These are phyloP conservation scores for Usnea hakonensis DNA, from an alignment of 495 filamentous ascomycete genomes.

Conservation along the genomic window DNA sequence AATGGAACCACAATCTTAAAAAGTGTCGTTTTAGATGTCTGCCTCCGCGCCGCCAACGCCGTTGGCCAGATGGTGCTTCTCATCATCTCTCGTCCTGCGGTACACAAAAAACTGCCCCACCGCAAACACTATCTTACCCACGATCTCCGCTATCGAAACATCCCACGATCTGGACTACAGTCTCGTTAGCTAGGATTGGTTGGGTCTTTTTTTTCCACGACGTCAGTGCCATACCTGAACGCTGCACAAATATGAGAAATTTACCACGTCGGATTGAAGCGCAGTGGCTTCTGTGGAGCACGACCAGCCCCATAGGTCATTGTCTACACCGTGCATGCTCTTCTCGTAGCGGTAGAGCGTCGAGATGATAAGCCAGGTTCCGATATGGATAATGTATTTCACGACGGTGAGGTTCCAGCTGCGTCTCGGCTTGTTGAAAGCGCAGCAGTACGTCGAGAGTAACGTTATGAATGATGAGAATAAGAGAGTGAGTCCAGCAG, in stretches of 20 bases:
- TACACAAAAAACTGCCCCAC: slow-evolving; percentile 17
- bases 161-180: slow-evolving; percentile 17
- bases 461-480: slow-evolving; percentile 10
- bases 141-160: slow-evolving; percentile 15
- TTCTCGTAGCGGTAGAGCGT: slow-evolving; percentile 21
- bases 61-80: slow-evolving; percentile 19
- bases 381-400: slow-evolving; percentile 18
- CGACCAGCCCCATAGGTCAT: slow-evolving; percentile 22
- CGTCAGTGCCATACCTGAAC: slow-evolving; percentile 8
- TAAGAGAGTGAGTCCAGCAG: slow-evolving; percentile 14
- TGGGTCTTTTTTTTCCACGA: too few relatives aligned
- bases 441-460: slow-evolving; percentile 18
- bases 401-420: slow-evolving; percentile 21
- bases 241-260: slow-evolving; percentile 13
- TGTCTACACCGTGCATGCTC: slow-evolving; percentile 3
- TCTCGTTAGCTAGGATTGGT: neutral
- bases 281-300: slow-evolving; percentile 11
- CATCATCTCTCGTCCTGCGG: slow-evolving; percentile 10
- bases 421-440: neutral
- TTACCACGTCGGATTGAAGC: slow-evolving; percentile 11
- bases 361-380: slow-evolving; percentile 15
- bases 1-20: too few relatives aligned
- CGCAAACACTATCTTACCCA: slow-evolving; percentile 17
- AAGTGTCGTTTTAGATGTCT: slow-evolving; percentile 13
- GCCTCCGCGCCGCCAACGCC: slow-evolving; percentile 13